Conservation (phyloP, 1,139 yeast species). For the Taiozyma onychis region DNA sequence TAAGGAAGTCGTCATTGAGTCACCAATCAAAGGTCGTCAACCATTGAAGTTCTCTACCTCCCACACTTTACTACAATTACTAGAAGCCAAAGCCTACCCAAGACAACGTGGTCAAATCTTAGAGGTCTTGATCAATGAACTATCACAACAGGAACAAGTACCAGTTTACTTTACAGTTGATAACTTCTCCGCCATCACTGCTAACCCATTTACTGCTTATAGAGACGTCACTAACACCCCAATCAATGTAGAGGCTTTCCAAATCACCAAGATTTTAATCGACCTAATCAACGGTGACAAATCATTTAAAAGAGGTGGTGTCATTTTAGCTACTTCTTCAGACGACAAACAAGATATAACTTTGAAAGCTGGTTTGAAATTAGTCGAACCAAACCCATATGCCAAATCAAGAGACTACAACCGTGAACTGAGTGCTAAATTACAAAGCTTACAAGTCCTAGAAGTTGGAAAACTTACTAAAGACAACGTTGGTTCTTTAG, state of each 20-base stretch:
- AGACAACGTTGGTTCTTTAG: constrained; percentile 47
- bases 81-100: constrained; percentile 30
- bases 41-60: constrained; percentile 33
- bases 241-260: constrained; percentile 60
- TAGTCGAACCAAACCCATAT: constrained; percentile 53
- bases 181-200: constrained; percentile 62
- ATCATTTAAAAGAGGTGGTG: constrained; percentile 52
- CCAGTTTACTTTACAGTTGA: constrained; percentile 76
- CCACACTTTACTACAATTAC: constrained; percentile 39
- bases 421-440: constrained; percentile 41
- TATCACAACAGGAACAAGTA: constrained; percentile 31
- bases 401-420: constrained; percentile 48
- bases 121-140: constrained; percentile 50
- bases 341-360: constrained; percentile 44
- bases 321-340: constrained; percentile 59
- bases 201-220: constrained; percentile 54
- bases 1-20: constrained; percentile 33
- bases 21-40: constrained; percentile 33
- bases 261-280: constrained; percentile 57
- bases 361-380: constrained; percentile 54
- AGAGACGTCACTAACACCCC: constrained; percentile 51
- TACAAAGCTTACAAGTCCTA: constrained; percentile 41
- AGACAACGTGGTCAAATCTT: constrained; percentile 38
- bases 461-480: constrained; percentile 46
- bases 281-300: constrained; percentile 50